Conservation (phyloP, 179 eudicot genomes). For the Monotropa hypopitys region DNA sequence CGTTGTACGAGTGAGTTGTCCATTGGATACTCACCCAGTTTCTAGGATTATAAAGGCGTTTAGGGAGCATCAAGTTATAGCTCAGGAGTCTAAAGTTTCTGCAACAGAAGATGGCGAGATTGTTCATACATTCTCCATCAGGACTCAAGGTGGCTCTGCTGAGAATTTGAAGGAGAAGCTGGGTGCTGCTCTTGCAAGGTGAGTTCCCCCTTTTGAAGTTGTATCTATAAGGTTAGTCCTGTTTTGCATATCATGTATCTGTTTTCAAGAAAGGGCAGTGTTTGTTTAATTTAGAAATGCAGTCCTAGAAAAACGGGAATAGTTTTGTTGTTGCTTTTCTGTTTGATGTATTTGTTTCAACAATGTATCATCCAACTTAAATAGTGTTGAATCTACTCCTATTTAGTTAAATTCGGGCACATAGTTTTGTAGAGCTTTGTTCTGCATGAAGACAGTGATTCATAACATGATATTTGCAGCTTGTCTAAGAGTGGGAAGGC, state of each 20-base stretch:
- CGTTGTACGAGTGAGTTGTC: slow-evolving; percentile 38
- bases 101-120: slow-evolving; percentile 42
- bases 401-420: background rate
- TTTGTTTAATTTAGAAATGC: no score
- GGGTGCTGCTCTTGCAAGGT: slow-evolving; percentile 30
- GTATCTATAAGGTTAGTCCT: background rate
- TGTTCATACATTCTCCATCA: slow-evolving; percentile 54
- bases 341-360: background rate
- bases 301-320: no score
- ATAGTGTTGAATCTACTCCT: background rate
- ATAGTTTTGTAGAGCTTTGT: background rate
- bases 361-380: background rate
- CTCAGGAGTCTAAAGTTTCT: slow-evolving; percentile 47
- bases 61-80: slow-evolving; percentile 33
- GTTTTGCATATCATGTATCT: background rate
- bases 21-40: slow-evolving; percentile 55
- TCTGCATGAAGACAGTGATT: background rate
- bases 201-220: background rate
- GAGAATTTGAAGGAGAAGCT: slow-evolving; percentile 54
- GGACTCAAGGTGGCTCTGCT: slow-evolving; percentile 35
- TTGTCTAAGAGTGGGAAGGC: no score
- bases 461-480: no score
- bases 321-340: no score
- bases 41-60: slow-evolving; percentile 40
- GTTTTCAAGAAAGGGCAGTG: background rate